Conservation (phyloP, 257 asterid species). For the Eucommia ulmoides region DNA sequence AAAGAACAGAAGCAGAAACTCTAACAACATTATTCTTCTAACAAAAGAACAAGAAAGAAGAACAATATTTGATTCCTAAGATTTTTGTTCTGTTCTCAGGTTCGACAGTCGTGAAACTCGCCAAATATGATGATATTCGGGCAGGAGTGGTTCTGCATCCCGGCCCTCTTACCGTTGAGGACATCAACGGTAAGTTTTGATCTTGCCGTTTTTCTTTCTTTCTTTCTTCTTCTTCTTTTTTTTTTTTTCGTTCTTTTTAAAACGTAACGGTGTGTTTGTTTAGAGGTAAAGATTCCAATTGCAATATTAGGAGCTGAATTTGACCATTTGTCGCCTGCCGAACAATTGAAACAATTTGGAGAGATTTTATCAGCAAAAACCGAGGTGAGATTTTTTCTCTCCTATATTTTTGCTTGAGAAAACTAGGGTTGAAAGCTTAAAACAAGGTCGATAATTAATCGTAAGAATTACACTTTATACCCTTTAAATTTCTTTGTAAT, state of each 20-base stretch:
- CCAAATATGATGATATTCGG: constrained; percentile 32
- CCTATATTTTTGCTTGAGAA: no score
- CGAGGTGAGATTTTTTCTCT: constrained; percentile 33
- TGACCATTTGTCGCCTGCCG: constrained; percentile 30
- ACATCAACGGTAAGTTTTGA: constrained; percentile 31
- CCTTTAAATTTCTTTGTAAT: no score
- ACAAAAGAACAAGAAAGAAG: no score
- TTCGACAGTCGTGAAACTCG: constrained; percentile 42
- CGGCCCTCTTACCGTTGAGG: constrained; percentile 37
- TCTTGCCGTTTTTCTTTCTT: no score
- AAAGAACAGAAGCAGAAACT: no score
- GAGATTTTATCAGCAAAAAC: constrained; percentile 29
- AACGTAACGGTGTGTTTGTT: not conserved
- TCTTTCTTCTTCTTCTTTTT: no score
- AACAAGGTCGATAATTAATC: no score
- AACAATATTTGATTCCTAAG: no score
- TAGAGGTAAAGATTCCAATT: constrained; percentile 54
- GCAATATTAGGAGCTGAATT: constrained; percentile 54
- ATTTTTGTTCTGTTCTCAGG: constrained; percentile 22
- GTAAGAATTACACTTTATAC: no score
- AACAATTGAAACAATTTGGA: constrained; percentile 35
- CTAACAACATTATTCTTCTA: no score
- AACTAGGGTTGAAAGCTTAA: no score
- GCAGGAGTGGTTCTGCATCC: constrained; percentile 60
- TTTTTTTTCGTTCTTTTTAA: no score